Evolutionary conservation across 2,329 filamentous ascomycete genomes (phyloP).

Genomic region (Microdochium bolleyi): DNA sequence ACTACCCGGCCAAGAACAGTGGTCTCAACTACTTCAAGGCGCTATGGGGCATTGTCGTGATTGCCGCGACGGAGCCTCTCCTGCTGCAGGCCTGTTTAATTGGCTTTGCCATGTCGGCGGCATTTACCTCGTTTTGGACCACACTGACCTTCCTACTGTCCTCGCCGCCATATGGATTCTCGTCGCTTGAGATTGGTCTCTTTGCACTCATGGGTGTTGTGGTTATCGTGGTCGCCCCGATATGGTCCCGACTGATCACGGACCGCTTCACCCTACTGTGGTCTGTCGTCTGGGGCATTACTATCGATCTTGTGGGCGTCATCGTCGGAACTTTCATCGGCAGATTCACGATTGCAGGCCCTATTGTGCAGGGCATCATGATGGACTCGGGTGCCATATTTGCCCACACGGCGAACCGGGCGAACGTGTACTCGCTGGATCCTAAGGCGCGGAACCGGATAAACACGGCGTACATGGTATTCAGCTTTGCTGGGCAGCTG

Average conservation of each 20-base stretch:
- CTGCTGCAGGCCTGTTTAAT: conserved; percentile 51
- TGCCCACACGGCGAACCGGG: conserved; percentile 65
- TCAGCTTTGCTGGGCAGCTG: conserved; percentile 65
- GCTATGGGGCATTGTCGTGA: conserved; percentile 49
- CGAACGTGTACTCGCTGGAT: conserved; percentile 62
- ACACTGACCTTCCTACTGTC: conserved; percentile 75
- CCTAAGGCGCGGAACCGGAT: conserved; percentile 66
- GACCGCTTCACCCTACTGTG: conserved; percentile 63
- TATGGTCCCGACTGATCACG: conserved; percentile 63
- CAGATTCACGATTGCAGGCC: conserved; percentile 57
- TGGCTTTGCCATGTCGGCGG: conserved; percentile 32
- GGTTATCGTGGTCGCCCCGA: conserved; percentile 57
- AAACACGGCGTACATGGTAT: conserved; percentile 78
- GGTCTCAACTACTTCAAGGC: conserved; percentile 52
- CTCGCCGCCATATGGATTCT: conserved; percentile 59
- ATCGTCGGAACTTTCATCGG: conserved; percentile 63
- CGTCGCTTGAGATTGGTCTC: conserved; percentile 61
- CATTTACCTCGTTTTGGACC: conserved; percentile 61
- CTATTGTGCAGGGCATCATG: conserved; percentile 62
- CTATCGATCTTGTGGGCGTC: conserved; percentile 52
- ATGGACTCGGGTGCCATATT: conserved; percentile 68
- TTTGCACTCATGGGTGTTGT: conserved; percentile 72
- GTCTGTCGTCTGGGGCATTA: conserved; percentile 55
- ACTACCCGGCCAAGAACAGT: conserved; percentile 58
- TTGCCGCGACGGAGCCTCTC: conserved; percentile 49